Evolutionary conservation across 2,329 filamentous ascomycete genomes (phyloP).

Genomic region (Venturia oleaginea): DNA sequence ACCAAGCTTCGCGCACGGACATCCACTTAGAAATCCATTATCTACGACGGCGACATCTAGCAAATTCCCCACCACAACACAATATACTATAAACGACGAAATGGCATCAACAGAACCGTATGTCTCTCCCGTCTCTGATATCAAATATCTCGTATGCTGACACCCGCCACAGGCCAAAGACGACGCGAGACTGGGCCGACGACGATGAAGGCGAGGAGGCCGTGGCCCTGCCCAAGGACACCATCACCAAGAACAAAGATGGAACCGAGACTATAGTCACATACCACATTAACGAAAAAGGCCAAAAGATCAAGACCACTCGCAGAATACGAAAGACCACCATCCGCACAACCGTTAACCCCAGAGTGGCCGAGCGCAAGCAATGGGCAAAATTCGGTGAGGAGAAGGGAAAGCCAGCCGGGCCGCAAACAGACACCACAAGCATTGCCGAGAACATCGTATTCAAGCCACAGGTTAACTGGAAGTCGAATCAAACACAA

Average conservation of each 20-base stretch:
- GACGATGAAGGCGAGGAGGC: slow-evolving; percentile 80
- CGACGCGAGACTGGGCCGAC: slow-evolving; percentile 73
- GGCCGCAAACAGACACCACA: slow-evolving; percentile 82
- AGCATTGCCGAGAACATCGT: slow-evolving; percentile 96
- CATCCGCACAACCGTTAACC: slow-evolving; percentile 90
- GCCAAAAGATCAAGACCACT: slow-evolving; percentile 94
- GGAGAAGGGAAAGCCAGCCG: slow-evolving; percentile 73
- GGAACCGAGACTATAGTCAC: slow-evolving; percentile 93
- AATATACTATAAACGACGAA: neutral
- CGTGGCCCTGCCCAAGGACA: slow-evolving; percentile 71
- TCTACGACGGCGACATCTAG: neutral
- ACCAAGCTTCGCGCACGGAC: no score
- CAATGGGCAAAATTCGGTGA: slow-evolving; percentile 87
- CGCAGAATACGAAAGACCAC: slow-evolving; percentile 89
- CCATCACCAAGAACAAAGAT: slow-evolving; percentile 94
- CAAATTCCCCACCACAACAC: neutral
- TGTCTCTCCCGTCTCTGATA: neutral
- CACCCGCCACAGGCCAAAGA: neutral
- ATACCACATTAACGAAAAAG: slow-evolving; percentile 82
- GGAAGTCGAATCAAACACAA: slow-evolving; percentile 72
- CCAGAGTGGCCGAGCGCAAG: slow-evolving; percentile 89
- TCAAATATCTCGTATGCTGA: neutral
- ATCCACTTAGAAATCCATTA: neutral
- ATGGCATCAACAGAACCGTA: slow-evolving; percentile 2
- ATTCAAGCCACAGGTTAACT: slow-evolving; percentile 88